Conservation (phyloP, 352 stramenopile genomes). For the Globisporangium nagaii region DNA sequence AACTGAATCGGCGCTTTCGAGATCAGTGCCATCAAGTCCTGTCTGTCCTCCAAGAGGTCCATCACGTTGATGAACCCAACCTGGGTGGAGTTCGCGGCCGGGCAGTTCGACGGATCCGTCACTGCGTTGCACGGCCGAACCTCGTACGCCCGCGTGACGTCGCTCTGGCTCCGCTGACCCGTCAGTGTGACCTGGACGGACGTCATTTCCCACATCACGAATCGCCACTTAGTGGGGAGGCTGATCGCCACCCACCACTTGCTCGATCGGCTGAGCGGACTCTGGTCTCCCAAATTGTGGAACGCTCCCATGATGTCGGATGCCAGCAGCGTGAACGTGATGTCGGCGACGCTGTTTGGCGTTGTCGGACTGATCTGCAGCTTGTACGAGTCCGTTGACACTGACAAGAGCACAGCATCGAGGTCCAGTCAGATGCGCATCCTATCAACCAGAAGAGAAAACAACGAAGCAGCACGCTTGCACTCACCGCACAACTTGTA, state of each 20-base stretch:
- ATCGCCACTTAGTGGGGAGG: conserved; percentile 57
- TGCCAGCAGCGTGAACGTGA: conserved; percentile 66
- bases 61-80: conserved; percentile 67
- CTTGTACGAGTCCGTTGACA: conserved; percentile 75
- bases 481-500: conserved; percentile 50
- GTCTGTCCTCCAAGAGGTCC: conserved; percentile 45
- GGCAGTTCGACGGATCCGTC: conserved; percentile 41
- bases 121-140: conserved; percentile 49
- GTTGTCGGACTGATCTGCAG: conserved; percentile 45
- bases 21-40: conserved; percentile 38
- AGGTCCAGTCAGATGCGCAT: background rate
- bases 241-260: conserved; percentile 77
- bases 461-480: background rate
- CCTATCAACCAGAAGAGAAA: no score
- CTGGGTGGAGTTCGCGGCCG: conserved; percentile 22
- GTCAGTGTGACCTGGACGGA: conserved; percentile 39
- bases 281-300: conserved; percentile 55
- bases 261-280: conserved; percentile 31
- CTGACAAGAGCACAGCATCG: conserved; percentile 7
- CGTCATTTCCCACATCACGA: conserved; percentile 63
- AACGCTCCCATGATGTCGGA: conserved; percentile 67
- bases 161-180: conserved; percentile 12
- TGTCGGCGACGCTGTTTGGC: conserved; percentile 57
- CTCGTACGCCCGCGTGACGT: conserved; percentile 14
- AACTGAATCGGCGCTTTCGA: conserved; percentile 53